Evolutionary conservation across 1,284 basidiomycete genomes (phyloP).

Genomic region (Athelia psychrophila): DNA sequence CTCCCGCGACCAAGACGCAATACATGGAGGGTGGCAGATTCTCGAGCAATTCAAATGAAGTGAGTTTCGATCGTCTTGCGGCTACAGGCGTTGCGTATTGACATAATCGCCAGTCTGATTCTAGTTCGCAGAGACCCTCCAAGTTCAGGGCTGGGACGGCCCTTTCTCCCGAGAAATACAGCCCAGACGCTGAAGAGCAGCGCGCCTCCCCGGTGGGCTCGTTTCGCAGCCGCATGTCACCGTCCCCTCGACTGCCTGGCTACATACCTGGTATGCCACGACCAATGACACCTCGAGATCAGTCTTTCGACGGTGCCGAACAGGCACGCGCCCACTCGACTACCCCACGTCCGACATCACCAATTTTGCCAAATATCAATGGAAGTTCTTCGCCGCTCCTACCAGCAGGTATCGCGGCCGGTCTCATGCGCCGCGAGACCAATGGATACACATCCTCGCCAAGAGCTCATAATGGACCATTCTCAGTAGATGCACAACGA

Average conservation of each 20-base stretch:
- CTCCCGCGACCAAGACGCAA: conserved; percentile 38
- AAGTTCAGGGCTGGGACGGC: conserved; percentile 61
- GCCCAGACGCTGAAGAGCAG: conserved; percentile 39
- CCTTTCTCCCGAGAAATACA: conserved; percentile 59
- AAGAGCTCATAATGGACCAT: conserved; percentile 57
- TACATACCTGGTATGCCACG: conserved; percentile 85
- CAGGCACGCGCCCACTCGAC: conserved; percentile 67
- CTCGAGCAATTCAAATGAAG: not conserved
- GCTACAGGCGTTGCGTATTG: too few species aligned
- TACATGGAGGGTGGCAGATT: conserved; percentile 7
- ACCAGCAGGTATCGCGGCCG: conserved; percentile 33
- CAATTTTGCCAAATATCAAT: conserved; percentile 36
- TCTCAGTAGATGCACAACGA: conserved; percentile 50
- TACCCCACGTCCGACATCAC: conserved; percentile 75
- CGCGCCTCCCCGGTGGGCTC: conserved; percentile 51
- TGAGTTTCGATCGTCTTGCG: too few species aligned
- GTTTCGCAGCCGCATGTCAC: conserved; percentile 43
- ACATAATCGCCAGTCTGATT: too few species aligned
- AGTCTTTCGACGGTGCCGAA: conserved; percentile 59
- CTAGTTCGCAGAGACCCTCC: too few species aligned
- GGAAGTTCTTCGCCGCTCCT: conserved; percentile 23
- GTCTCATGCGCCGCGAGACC: conserved; percentile 48
- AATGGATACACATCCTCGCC: conserved; percentile 53
- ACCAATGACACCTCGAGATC: conserved; percentile 78
- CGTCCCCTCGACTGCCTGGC: conserved; percentile 69